Evolutionary conservation across 2,329 filamentous ascomycete genomes (phyloP).

Genomic region (Fusarium illudens): DNA sequence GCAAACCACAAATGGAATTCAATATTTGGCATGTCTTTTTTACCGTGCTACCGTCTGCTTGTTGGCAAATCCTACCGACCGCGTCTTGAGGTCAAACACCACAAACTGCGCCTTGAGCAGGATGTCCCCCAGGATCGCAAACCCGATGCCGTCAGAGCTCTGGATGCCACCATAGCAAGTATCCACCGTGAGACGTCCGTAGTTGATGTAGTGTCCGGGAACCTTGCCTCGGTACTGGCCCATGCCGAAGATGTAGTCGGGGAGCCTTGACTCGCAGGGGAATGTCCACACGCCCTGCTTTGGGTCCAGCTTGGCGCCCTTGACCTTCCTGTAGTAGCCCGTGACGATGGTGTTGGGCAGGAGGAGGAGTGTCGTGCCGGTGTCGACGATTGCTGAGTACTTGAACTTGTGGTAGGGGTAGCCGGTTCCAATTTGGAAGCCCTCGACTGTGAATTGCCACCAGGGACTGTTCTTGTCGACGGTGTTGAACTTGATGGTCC

Average conservation of each 20-base stretch:
- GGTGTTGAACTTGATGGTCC: slow-evolving; percentile 62
- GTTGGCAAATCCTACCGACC: slow-evolving; percentile 51
- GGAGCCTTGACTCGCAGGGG: slow-evolving; percentile 62
- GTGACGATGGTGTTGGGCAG: slow-evolving; percentile 61
- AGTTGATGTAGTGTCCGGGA: slow-evolving; percentile 51
- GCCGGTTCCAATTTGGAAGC: slow-evolving; percentile 60
- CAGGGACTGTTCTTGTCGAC: slow-evolving; percentile 63
- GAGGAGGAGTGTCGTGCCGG: slow-evolving; percentile 73
- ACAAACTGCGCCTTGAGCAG: slow-evolving; percentile 56
- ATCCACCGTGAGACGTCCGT: slow-evolving; percentile 40
- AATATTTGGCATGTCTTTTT: neutral
- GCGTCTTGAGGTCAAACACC: slow-evolving; percentile 50
- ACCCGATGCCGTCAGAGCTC: slow-evolving; percentile 46
- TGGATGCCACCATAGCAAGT: slow-evolving; percentile 52
- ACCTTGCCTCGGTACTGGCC: slow-evolving; percentile 47
- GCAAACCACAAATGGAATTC: slow-evolving; percentile 7
- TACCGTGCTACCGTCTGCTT: slow-evolving; percentile 41
- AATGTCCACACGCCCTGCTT: slow-evolving; percentile 65
- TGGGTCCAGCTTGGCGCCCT: slow-evolving; percentile 56
- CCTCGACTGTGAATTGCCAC: slow-evolving; percentile 68
- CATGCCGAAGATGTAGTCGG: slow-evolving; percentile 50
- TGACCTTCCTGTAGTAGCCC: slow-evolving; percentile 68
- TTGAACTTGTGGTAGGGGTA: slow-evolving; percentile 39
- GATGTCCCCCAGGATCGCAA: slow-evolving; percentile 53
- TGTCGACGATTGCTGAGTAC: slow-evolving; percentile 70